These are phyloP conservation scores for Phlebiopsis flavidoalba DNA, from an alignment of 768 basidiomycete genomes.

Conservation along the genomic window DNA sequence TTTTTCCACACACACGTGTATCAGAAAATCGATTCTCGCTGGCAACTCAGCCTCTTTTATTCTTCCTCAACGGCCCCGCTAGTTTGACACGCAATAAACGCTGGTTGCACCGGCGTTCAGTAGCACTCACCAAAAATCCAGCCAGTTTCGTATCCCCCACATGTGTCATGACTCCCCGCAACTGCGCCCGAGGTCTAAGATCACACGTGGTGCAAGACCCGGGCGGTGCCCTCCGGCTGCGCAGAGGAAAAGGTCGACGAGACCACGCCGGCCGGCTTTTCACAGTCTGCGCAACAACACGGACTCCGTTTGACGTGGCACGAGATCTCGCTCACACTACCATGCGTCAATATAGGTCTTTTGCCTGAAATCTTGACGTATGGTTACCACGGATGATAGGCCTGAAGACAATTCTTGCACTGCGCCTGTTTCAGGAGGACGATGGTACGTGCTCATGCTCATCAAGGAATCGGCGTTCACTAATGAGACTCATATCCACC, in stretches of 20 bases:
- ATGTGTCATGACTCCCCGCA: slow-evolving; percentile 93
- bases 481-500: slow-evolving; percentile 10
- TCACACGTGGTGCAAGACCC: too few relatives aligned
- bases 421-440: slow-evolving; percentile 78
- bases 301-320: slow-evolving; percentile 23
- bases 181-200: slow-evolving; percentile 72
- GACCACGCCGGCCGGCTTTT: slow-evolving; percentile 68
- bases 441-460: slow-evolving; percentile 66
- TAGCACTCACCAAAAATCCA: slow-evolving; percentile 46
- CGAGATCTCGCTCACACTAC: slow-evolving; percentile 14
- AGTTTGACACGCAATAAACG: slow-evolving; percentile 83
- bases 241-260: slow-evolving; percentile 70
- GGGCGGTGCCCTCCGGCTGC: slow-evolving; percentile 79
- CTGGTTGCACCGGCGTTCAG: slow-evolving; percentile 81
- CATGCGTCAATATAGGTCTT: slow-evolving; percentile 58
- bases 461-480: slow-evolving; percentile 19
- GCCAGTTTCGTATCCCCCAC: slow-evolving; percentile 53
- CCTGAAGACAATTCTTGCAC: slow-evolving; percentile 94
- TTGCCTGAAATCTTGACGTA: slow-evolving; percentile 96
- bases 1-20: slow-evolving; percentile 24
- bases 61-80: slow-evolving; percentile 73
- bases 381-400: slow-evolving; percentile 89
- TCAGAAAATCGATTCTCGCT: slow-evolving; percentile 25
- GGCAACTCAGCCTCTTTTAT: slow-evolving; percentile 37
- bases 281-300: slow-evolving; percentile 54